Percentiles rank a stretch among this genome's conserved stretches.
Conservation (phyloP, 2,329 filamentous ascomycete species). For the Macrophomina phaseolina region DNA sequence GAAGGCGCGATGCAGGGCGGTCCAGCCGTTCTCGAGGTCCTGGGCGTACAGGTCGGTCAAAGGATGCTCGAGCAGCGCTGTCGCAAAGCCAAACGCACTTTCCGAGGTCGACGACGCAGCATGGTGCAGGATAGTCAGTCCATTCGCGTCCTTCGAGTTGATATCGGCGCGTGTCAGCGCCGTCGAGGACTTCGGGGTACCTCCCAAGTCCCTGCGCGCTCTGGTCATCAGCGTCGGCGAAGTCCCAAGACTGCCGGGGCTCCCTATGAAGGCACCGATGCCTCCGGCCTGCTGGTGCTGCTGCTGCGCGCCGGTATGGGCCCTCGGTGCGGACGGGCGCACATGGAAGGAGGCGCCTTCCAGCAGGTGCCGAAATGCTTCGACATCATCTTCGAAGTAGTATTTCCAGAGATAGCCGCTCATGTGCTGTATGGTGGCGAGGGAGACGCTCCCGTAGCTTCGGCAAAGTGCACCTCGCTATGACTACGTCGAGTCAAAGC, state of each 20-base stretch:
- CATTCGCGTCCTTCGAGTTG: conserved; percentile 82
- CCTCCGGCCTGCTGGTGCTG: background rate
- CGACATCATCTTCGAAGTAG: conserved; percentile 97
- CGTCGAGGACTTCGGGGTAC: conserved; percentile 36
- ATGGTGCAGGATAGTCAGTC: conserved; percentile 83
- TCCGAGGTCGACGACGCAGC: conserved; percentile 76
- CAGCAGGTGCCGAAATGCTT: conserved; percentile 88
- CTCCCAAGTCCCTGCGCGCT: conserved; percentile 40
- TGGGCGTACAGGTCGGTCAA: conserved; percentile 84
- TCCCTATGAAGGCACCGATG: conserved; percentile 34
- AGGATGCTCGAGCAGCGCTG: conserved; percentile 80
- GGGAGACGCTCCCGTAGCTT: conserved; percentile 55
- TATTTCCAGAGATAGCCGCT: conserved; percentile 96
- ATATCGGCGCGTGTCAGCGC: conserved; percentile 69
- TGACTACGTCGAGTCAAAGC: conserved; percentile 86
- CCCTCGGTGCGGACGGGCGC: conserved; percentile 61
- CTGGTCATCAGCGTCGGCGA: conserved; percentile 50
- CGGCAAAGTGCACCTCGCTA: conserved; percentile 79
- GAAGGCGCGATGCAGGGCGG: conserved; percentile 85
- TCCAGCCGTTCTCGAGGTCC: conserved; percentile 94
- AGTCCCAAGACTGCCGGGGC: conserved; percentile 53
- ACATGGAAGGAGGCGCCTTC: conserved; percentile 68
- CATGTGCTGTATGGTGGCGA: conserved; percentile 66
- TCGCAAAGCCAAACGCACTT: conserved; percentile 75
- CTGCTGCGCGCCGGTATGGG: background rate